phyloP scores from a whole-genome alignment of 176 grass and related monocot genomes.

The Raddia guianensis region DNA sequence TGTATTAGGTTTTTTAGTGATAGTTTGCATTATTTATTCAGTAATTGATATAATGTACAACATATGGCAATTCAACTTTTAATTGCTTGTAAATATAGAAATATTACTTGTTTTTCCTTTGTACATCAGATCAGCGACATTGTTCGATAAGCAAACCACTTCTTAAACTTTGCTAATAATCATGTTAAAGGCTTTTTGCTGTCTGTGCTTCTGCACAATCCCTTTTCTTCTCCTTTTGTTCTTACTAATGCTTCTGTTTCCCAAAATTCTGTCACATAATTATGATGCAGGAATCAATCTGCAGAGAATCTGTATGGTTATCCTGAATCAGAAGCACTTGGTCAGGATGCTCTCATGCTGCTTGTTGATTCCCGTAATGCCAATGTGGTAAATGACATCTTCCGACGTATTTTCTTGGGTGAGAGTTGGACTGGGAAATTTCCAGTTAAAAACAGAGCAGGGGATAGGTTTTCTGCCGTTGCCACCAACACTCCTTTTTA shows the following conservation, averaged over 20 bases:
- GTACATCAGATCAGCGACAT: not conserved
- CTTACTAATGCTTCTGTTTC: constrained; percentile 14
- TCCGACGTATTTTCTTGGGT: constrained; percentile 61
- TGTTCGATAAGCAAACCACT: constrained; percentile 1
- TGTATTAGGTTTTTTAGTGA: not conserved
- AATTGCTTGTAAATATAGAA: not conserved
- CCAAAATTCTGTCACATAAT: constrained; percentile 19
- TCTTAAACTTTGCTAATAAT: constrained; percentile 19
- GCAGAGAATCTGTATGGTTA: constrained; percentile 90
- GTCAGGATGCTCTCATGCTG: constrained; percentile 70
- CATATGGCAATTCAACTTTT: not conserved
- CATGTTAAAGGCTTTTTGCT: not conserved
- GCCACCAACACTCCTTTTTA: constrained; percentile 87
- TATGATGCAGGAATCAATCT: constrained; percentile 72
- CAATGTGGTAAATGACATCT: constrained; percentile 59
- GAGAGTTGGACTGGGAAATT: constrained; percentile 94
- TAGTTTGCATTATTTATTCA: constrained; percentile 5
- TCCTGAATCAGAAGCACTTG: constrained; percentile 78
- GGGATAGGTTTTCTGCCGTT: constrained; percentile 74
- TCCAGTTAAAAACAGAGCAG: constrained; percentile 73
- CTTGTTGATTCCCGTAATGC: constrained; percentile 63
- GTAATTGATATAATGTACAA: constrained; percentile 9
- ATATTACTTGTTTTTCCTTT: not conserved
- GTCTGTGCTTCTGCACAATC: not conserved
- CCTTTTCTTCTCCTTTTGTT: constrained; percentile 4